Conservation (phyloP, 805 yeast species). For the Pichia rugopelliculosa region DNA sequence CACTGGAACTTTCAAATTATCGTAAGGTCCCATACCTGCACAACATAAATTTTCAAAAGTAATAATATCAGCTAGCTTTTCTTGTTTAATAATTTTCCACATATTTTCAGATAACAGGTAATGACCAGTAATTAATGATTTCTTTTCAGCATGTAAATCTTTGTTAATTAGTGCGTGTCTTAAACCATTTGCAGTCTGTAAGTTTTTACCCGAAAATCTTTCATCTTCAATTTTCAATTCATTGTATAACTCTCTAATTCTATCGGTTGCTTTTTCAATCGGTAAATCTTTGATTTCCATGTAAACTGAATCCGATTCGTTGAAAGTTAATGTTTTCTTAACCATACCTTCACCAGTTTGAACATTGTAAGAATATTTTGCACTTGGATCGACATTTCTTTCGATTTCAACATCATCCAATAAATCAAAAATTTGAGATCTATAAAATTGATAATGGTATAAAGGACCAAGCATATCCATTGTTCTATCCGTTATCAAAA, state of each 20-base stretch:
- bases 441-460: constrained; percentile 84
- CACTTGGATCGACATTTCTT: constrained; percentile 21
- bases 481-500: constrained; percentile 76
- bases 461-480: constrained; percentile 78
- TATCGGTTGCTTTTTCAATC: constrained; percentile 22
- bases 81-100: constrained; percentile 46
- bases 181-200: constrained; percentile 22
- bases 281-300: constrained; percentile 20
- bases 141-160: constrained; percentile 18
- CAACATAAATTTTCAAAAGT: constrained; percentile 81
- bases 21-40: constrained; percentile 62
- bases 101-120: constrained; percentile 41
- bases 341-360: constrained; percentile 23
- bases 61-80: constrained; percentile 44
- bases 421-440: constrained; percentile 84
- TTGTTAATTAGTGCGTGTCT: constrained; percentile 25
- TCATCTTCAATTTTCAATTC: constrained; percentile 21
- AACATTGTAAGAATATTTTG: constrained; percentile 21
- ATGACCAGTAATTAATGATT: constrained; percentile 25
- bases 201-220: constrained; percentile 15
- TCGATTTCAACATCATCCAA: constrained; percentile 22
- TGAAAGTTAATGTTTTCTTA: constrained; percentile 20
- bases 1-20: constrained; percentile 46
- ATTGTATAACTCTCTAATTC: constrained; percentile 14
- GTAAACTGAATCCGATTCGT: constrained; percentile 22